Conservation (phyloP, 2,329 filamentous ascomycete species). For the Ramichloridium luteum region DNA sequence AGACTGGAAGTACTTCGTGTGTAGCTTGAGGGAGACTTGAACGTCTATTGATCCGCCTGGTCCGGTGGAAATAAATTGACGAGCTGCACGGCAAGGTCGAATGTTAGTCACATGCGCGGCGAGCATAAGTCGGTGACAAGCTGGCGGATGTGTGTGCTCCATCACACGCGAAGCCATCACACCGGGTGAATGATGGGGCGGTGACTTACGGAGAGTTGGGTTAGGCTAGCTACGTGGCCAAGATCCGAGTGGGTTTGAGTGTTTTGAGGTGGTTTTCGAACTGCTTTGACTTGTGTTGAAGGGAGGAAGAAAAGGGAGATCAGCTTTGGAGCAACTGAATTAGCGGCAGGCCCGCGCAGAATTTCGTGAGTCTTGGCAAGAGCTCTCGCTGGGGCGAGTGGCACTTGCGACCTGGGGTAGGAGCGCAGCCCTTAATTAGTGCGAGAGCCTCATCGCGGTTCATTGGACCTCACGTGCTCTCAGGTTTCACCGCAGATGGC, state of each 20-base stretch:
- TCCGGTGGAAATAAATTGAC: slow-evolving; percentile 38
- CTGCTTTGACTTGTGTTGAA: slow-evolving; percentile 12
- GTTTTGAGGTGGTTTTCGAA: slow-evolving; percentile 8
- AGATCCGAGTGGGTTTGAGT: slow-evolving; percentile 15
- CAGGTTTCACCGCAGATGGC: too few relatives aligned
- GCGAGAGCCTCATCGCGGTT: too few relatives aligned
- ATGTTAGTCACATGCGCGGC: slow-evolving; percentile 8
- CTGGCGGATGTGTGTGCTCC: slow-evolving; percentile 1
- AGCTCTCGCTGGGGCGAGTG: too few relatives aligned
- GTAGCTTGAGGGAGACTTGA: slow-evolving; percentile 30
- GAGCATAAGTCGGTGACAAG: slow-evolving; percentile 2
- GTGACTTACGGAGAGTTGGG: slow-evolving; percentile 30
- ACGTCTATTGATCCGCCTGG: slow-evolving; percentile 23
- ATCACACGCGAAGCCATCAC: slow-evolving; percentile 4
- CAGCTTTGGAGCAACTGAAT: too few relatives aligned
- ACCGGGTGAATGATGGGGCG: background rate
- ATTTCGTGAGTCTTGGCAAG: too few relatives aligned
- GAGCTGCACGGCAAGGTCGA: slow-evolving; percentile 25
- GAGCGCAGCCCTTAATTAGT: too few relatives aligned
- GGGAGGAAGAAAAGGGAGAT: slow-evolving; percentile 5
- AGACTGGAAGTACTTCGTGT: slow-evolving; percentile 21
- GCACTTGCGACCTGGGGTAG: too few relatives aligned
- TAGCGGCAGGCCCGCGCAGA: too few relatives aligned
- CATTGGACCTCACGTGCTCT: too few relatives aligned
- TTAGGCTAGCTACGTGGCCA: slow-evolving; percentile 39